Conservation (phyloP, 768 basidiomycete species). For the Tricholomella constricta region DNA sequence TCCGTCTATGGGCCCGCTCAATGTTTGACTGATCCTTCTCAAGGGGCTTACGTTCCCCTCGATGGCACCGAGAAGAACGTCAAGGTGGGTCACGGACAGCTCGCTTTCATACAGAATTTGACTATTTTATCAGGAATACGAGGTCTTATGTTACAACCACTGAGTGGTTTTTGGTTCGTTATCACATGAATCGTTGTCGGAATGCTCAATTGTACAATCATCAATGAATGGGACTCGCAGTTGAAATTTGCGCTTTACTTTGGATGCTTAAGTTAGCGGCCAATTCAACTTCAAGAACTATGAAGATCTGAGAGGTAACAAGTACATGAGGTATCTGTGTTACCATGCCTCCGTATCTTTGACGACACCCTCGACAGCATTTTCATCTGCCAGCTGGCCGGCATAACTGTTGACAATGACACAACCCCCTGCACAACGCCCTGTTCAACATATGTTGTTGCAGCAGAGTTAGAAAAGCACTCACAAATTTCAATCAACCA, state of each 20-base stretch:
- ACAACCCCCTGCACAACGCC: conserved; percentile 40
- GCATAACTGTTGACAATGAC: conserved; percentile 48
- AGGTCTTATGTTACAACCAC: conserved; percentile 37
- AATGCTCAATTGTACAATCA: background rate
- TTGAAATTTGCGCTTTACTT: background rate
- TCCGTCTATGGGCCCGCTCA: background rate
- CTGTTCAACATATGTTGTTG: no score
- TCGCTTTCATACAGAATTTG: background rate
- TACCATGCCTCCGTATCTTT: conserved; percentile 50
- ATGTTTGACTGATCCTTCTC: background rate
- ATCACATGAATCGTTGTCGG: background rate
- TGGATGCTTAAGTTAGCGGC: background rate
- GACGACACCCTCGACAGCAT: conserved; percentile 35
- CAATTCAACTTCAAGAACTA: background rate
- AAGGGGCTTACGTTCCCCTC: conserved; percentile 60
- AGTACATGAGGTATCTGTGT: conserved; percentile 10
- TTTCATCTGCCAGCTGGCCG: conserved; percentile 47
- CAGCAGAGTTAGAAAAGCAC: conserved; percentile 21
- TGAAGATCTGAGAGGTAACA: background rate
- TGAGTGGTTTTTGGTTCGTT: background rate
- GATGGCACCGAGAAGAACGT: conserved; percentile 52
- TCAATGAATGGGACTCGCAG: background rate
- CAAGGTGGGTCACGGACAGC: conserved; percentile 37
- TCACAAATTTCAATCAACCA: conserved; percentile 53
- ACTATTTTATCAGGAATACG: conserved; percentile 30